These are phyloP conservation scores for Glonium stellatum DNA, from an alignment of 495 filamentous ascomycete species.

Conservation along the genomic window DNA sequence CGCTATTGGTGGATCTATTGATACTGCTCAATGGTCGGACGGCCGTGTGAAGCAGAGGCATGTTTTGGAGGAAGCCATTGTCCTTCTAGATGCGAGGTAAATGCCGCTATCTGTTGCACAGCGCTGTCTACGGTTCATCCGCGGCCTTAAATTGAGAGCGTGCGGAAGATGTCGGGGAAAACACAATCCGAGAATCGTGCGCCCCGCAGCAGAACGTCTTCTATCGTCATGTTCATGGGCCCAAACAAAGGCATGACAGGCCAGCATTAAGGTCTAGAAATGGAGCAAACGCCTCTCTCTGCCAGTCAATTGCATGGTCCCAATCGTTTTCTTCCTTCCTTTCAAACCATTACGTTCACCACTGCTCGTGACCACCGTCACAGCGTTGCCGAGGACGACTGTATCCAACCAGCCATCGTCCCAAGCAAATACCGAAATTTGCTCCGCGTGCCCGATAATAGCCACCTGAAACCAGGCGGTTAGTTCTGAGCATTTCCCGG, in stretches of 20 bases:
- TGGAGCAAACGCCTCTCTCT: conserved; percentile 4
- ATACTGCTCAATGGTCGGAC: not conserved
- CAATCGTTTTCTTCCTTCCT: not conserved
- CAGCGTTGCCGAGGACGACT: conserved; percentile 25
- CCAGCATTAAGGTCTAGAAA: conserved; percentile 3
- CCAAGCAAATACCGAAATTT: conserved; percentile 24
- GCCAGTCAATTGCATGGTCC: conserved; percentile 6
- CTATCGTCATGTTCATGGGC: conserved; percentile 28
- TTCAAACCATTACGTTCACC: conserved; percentile 4
- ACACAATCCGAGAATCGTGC: conserved; percentile 5
- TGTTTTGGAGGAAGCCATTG: not conserved
- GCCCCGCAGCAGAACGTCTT: conserved; percentile 17
- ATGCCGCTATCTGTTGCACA: not conserved
- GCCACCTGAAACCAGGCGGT: conserved; percentile 21
- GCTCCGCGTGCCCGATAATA: conserved; percentile 31
- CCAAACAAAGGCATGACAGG: conserved; percentile 22
- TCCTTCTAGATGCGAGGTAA: not conserved
- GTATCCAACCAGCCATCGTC: conserved; percentile 17
- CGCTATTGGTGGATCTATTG: not conserved
- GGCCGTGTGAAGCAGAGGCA: not conserved
- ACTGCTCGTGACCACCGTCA: conserved; percentile 21
- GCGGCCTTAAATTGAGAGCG: not conserved
- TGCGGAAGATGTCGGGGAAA: conserved; percentile 26
- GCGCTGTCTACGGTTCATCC: not conserved
- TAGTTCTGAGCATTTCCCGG: conserved; percentile 6